Evolutionary conservation across 108 stramenopile genomes (phyloP).

Genomic region (Skeletonema marinoi): DNA sequence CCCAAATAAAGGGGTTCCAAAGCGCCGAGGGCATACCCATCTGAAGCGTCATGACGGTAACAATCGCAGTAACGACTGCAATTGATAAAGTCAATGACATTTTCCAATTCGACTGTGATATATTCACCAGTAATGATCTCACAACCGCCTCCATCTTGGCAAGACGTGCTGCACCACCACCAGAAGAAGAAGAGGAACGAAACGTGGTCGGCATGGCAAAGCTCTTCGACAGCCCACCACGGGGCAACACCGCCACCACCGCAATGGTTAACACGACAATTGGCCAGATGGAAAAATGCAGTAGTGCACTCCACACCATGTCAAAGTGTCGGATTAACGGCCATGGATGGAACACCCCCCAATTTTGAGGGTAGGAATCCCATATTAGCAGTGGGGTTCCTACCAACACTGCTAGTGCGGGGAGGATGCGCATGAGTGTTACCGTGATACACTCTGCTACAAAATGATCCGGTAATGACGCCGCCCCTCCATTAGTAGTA

Average conservation of each 20-base stretch:
- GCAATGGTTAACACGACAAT: conserved; percentile 9
- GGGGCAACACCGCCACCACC: conserved; percentile 14
- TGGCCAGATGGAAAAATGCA: conserved; percentile 46
- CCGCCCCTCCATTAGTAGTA: too few relatives aligned
- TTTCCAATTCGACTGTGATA: conserved; percentile 42
- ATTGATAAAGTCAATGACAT: conserved; percentile 30
- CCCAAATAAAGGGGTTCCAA: conserved; percentile 52
- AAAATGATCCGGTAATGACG: conserved; percentile 12
- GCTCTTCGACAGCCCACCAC: conserved; percentile 10
- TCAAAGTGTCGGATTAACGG: conserved; percentile 33
- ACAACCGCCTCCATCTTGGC: neutral
- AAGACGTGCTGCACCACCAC: neutral
- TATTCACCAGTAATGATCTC: conserved; percentile 7
- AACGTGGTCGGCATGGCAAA: neutral
- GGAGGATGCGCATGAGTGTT: conserved; percentile 11
- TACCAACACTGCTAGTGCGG: conserved; percentile 3
- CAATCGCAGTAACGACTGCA: conserved; percentile 4
- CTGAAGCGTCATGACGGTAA: conserved; percentile 35
- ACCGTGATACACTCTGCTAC: conserved; percentile 13
- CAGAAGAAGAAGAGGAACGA: neutral
- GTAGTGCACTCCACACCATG: conserved; percentile 40
- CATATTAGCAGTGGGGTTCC: conserved; percentile 22
- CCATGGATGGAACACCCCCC: neutral
- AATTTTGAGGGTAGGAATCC: conserved; percentile 32
- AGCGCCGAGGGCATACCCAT: conserved; percentile 32